A percentile compares a stretch with the other conserved stretches of the same genome.
Evolutionary conservation across 75 land plant genomes (phyloP).

Genomic region (Adiantum capillusveneris): DNA sequence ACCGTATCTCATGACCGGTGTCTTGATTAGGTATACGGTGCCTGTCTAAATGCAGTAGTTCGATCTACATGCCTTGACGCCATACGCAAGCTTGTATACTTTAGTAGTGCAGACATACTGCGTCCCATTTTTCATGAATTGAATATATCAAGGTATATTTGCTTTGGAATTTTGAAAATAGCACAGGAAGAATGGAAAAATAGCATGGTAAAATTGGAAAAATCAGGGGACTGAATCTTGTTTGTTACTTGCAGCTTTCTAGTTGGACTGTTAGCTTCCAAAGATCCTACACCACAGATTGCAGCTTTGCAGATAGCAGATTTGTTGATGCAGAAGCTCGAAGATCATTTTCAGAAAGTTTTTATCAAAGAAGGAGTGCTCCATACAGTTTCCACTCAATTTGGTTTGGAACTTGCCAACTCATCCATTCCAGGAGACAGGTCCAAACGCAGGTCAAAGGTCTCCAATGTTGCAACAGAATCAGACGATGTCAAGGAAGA

Average conservation of each 20-base stretch:
- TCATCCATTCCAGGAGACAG: background rate
- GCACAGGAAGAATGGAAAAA: too few species aligned
- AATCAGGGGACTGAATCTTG: background rate
- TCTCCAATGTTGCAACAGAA: background rate
- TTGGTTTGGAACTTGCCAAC: background rate
- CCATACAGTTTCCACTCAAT: slow-evolving; percentile 41
- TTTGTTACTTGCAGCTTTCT: slow-evolving; percentile 39
- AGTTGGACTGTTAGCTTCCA: slow-evolving; percentile 47
- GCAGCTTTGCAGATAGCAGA: slow-evolving; percentile 51
- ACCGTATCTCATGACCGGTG: too few species aligned
- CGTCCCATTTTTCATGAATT: slow-evolving; percentile 26
- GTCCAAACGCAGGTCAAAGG: background rate
- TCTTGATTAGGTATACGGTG: slow-evolving; percentile 38
- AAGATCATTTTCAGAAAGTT: slow-evolving; percentile 29
- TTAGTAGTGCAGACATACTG: slow-evolving; percentile 44
- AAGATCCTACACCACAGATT: slow-evolving; percentile 45
- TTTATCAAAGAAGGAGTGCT: slow-evolving; percentile 72
- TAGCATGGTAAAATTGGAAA: too few species aligned
- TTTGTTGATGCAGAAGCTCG: slow-evolving; percentile 49
- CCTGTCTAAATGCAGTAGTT: slow-evolving; percentile 42
- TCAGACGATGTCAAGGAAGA: background rate
- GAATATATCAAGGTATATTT: slow-evolving; percentile 54
- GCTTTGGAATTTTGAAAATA: background rate
- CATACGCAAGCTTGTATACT: slow-evolving; percentile 41
- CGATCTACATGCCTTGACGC: slow-evolving; percentile 49